Percentiles rank a stretch among this genome's conserved stretches.
These are phyloP conservation scores for Acrodontium crateriforme DNA, from an alignment of 2,329 filamentous ascomycete species.

Conservation along the genomic window DNA sequence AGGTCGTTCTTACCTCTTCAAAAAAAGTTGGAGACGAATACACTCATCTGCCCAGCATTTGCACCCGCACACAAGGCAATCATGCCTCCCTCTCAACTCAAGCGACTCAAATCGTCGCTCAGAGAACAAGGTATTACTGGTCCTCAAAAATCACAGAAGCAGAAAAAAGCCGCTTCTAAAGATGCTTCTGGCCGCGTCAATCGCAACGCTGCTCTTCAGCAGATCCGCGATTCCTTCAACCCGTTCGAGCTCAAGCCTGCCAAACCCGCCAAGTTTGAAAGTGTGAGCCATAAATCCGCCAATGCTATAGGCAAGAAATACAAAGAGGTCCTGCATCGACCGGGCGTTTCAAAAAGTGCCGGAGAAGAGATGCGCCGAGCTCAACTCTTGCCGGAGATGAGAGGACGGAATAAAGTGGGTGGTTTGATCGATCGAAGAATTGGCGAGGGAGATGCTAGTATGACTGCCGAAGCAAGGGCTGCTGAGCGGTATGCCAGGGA, in stretches of 20 bases:
- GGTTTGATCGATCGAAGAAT: slow-evolving; percentile 88
- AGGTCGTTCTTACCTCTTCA: not conserved
- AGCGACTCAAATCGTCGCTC: slow-evolving; percentile 83
- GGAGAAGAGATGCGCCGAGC: slow-evolving; percentile 77
- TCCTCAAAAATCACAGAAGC: slow-evolving; percentile 89
- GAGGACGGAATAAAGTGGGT: slow-evolving; percentile 77
- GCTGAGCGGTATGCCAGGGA: slow-evolving; percentile 81
- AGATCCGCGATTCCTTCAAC: slow-evolving; percentile 92
- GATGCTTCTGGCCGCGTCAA: slow-evolving; percentile 62
- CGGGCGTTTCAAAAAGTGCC: slow-evolving; percentile 69
- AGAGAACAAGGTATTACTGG: slow-evolving; percentile 80
- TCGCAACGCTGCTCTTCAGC: slow-evolving; percentile 62
- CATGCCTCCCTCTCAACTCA: slow-evolving; percentile 94
- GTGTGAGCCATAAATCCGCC: slow-evolving; percentile 22
- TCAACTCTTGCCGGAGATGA: slow-evolving; percentile 81
- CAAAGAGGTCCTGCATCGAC: slow-evolving; percentile 51
- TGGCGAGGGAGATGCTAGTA: slow-evolving; percentile 84
- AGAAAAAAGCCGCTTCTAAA: slow-evolving; percentile 48
- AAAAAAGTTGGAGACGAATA: slow-evolving; percentile 2
- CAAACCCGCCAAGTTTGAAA: slow-evolving; percentile 70
- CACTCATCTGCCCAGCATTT: not conserved
- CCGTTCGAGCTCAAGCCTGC: slow-evolving; percentile 73
- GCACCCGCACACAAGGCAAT: slow-evolving; percentile 1
- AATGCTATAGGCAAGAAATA: slow-evolving; percentile 28
- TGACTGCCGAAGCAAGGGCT: slow-evolving; percentile 88